These are phyloP conservation scores for Aureobasidium sp. DNA, from an alignment of 2,329 filamentous ascomycete genomes.

Conservation along the genomic window DNA sequence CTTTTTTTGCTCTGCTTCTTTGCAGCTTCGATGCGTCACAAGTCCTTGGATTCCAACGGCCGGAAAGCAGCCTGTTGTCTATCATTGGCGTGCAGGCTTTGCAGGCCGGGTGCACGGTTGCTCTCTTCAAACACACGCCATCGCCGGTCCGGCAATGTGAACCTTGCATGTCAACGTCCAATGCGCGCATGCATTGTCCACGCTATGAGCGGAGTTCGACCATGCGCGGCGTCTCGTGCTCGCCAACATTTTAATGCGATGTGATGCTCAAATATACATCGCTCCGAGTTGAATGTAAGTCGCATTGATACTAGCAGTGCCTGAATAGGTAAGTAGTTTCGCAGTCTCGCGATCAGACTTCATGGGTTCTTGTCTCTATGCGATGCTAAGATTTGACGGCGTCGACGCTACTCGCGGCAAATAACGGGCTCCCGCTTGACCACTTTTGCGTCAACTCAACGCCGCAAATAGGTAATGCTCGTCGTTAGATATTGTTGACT, in stretches of 20 bases:
- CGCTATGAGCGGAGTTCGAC: not conserved
- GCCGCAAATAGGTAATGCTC: constrained; percentile 6
- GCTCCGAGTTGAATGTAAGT: not conserved
- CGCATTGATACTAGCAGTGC: not conserved
- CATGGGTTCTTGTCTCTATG: not conserved
- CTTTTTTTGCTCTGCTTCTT: constrained; percentile 8
- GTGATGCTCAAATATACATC: not conserved
- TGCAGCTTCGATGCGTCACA: constrained; percentile 14
- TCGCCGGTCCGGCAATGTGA: constrained; percentile 3
- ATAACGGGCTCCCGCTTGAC: constrained; percentile 10
- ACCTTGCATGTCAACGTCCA: not conserved
- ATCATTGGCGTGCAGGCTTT: constrained; percentile 11
- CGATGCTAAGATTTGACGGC: constrained; percentile 16
- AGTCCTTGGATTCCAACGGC: not conserved
- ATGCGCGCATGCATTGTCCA: not conserved
- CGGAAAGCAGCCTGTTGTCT: not conserved
- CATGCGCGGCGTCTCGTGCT: not conserved
- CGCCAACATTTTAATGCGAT: constrained; percentile 1
- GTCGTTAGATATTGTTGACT: constrained; percentile 12
- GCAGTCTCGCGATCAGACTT: not conserved
- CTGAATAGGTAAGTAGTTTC: constrained; percentile 2
- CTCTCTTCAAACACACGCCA: constrained; percentile 6
- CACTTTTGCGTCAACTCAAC: constrained; percentile 14
- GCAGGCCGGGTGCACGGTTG: not conserved
- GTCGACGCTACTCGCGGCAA: constrained; percentile 14